Base-by-base conservation (phyloP, 148 eudicot genomes). In the Cornus suecica region DNA sequence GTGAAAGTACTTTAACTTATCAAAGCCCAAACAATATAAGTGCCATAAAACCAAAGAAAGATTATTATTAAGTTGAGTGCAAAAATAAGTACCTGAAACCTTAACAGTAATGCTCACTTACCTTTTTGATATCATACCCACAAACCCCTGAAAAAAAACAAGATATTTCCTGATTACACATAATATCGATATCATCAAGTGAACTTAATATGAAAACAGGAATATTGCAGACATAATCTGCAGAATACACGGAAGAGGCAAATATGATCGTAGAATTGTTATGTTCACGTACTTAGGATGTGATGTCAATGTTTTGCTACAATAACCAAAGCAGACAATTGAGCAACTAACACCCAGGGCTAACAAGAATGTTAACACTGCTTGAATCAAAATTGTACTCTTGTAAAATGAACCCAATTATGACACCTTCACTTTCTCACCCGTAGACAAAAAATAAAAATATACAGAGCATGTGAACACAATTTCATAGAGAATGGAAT, bases 51-150 rank as follows among this genome's bases (percentile, higher is more conserved):
- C 20, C 25, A 14, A n/a, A 54, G 13, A 78, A 22, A 27, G 10
- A 72, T 54, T 18, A 45, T 3, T 15, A 45, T 23, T 48, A 48
- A 48, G 20, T 48, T 11, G 42, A 37, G 42, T 1, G 4, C 18
- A 48, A 54, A 42, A 9, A 16, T 9, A 52, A 42, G 73, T 29
- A 67, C 16, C 22, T 56, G 23, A 76, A 75, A 74, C 54, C 74
- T 30, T 51, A 51, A 34, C 13, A 28, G 28, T 30, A 41, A 54
- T 8, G 25, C 27, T 10, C 63, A 74, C 78, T 72, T 79, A 92
- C 97, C 91, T 69, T 87, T 79, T 67, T 73, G 68, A 88, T 79
- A 80, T 88, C 85, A 75, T 88, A 87, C 45, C 97, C 97, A 74
- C 94, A 92, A 70, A 72, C 65, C 54, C 92, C 97, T 92, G 97